Evolutionary conservation across 2,329 filamentous ascomycete species (phyloP).

Genomic region (Clonostachys rhizophaga): DNA sequence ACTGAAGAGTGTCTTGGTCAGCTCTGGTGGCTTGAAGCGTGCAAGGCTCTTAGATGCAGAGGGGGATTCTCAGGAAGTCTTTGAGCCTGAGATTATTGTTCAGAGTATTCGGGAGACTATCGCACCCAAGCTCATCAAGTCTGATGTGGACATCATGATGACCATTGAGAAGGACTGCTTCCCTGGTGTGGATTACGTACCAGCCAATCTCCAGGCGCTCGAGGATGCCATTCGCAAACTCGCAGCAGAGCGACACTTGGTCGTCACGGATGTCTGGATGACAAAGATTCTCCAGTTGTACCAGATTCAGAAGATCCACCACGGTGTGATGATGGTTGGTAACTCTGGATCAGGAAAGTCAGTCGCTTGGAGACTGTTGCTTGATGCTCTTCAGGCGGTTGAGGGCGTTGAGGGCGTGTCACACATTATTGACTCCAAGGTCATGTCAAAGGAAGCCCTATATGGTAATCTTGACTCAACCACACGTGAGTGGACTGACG

Average conservation of each 20-base stretch:
- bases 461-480: constrained; percentile 96
- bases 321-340: constrained; percentile 99
- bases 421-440: constrained; percentile 98
- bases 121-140: constrained; percentile 90
- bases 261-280: constrained; percentile 94
- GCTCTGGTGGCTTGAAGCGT: constrained; percentile 93
- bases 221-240: constrained; percentile 77
- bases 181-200: constrained; percentile 88
- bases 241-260: constrained; percentile 79
- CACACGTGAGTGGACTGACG: constrained; percentile 97
- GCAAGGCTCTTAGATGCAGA: constrained; percentile 61
- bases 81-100: constrained; percentile 96
- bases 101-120: constrained; percentile 98
- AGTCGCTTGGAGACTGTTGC: constrained; percentile 84
- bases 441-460: constrained; percentile 98
- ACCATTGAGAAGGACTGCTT: constrained; percentile 81
- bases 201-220: constrained; percentile 77
- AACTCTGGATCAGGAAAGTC: constrained; percentile 98
- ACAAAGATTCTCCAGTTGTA: constrained; percentile 95
- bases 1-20: constrained; percentile 96
- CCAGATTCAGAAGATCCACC: constrained; percentile 96
- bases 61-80: constrained; percentile 63
- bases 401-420: constrained; percentile 91
- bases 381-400: constrained; percentile 86
- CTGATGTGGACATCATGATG: constrained; percentile 85